phyloP scores from a whole-genome alignment of 2,329 filamentous ascomycete species.

The Volutella citrinella region DNA sequence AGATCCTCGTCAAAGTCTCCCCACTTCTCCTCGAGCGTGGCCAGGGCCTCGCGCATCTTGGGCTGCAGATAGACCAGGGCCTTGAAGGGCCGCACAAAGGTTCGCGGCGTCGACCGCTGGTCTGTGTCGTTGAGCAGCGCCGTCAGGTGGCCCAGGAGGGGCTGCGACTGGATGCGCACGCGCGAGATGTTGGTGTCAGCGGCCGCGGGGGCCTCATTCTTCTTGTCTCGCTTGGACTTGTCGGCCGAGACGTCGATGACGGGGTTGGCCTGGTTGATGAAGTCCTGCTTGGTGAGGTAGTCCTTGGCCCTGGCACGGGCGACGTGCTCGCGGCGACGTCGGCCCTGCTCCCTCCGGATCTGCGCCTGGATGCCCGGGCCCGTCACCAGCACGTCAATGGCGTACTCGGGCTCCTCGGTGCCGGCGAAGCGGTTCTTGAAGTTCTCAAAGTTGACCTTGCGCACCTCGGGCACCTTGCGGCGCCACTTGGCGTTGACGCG shows the following conservation, averaged over 20 bases:
- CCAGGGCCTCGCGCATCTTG: constrained; percentile 37
- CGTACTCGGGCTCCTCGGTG: constrained; percentile 33
- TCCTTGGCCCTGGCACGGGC: constrained; percentile 31
- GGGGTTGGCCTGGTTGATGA: neutral
- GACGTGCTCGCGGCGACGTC: constrained; percentile 35
- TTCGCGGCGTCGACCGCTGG: constrained; percentile 33
- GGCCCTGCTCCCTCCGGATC: constrained; percentile 36
- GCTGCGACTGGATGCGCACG: constrained; percentile 40
- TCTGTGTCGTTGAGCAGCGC: constrained; percentile 35
- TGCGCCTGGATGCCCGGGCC: constrained; percentile 33
- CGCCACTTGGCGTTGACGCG: constrained; percentile 42
- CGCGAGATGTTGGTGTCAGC: constrained; percentile 30
- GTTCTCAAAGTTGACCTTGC: constrained; percentile 40
- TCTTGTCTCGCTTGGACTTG: constrained; percentile 21
- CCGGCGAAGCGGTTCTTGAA: constrained; percentile 42
- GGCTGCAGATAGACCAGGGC: constrained; percentile 39
- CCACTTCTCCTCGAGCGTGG: constrained; percentile 40
- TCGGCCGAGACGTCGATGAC: constrained; percentile 15
- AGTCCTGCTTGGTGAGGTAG: constrained; percentile 17
- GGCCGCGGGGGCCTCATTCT: constrained; percentile 16
- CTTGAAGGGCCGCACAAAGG: constrained; percentile 41
- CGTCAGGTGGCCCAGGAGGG: constrained; percentile 37
- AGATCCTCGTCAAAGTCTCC: constrained; percentile 33
- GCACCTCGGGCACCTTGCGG: constrained; percentile 38
- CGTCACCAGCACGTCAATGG: constrained; percentile 38